Evolutionary conservation across 2,329 filamentous ascomycete genomes (phyloP).

Genomic region (Herpomyces periplanetae): DNA sequence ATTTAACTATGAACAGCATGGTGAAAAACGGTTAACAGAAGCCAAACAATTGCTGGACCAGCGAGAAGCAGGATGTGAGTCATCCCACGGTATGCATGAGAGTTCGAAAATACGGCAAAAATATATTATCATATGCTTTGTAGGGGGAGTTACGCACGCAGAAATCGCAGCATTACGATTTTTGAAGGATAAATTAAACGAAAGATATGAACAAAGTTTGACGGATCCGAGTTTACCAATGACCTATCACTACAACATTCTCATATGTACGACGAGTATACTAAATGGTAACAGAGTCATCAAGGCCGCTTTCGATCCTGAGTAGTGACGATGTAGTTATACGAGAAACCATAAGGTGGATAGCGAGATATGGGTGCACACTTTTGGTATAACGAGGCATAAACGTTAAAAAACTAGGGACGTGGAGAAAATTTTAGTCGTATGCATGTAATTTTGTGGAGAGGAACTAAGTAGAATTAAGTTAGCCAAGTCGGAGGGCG

Average conservation of each 20-base stretch:
- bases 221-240: constrained; percentile 2
- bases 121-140: constrained; percentile 75
- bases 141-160: constrained; percentile 83
- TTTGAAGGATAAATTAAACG: constrained; percentile 28
- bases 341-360: too few species aligned
- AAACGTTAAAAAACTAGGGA: too few species aligned
- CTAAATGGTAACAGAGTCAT: constrained; percentile 67
- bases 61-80: constrained; percentile 14
- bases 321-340: too few species aligned
- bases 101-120: too few species aligned
- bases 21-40: constrained; percentile 64
- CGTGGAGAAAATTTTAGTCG: too few species aligned
- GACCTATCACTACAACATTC: constrained; percentile 16
- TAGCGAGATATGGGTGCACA: too few species aligned
- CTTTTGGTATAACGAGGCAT: too few species aligned
- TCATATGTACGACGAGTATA: constrained; percentile 72
- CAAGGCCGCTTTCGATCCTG: too few species aligned
- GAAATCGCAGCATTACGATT: constrained; percentile 81
- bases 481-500: too few species aligned
- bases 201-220: constrained; percentile 13
- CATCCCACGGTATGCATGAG: too few species aligned
- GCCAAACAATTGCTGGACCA: constrained; percentile 39
- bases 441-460: too few species aligned
- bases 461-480: too few species aligned
- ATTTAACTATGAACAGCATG: constrained; percentile 67